Base-by-base conservation (phyloP, 2,329 filamentous ascomycete genomes). In the Verticillium dahliae region DNA sequence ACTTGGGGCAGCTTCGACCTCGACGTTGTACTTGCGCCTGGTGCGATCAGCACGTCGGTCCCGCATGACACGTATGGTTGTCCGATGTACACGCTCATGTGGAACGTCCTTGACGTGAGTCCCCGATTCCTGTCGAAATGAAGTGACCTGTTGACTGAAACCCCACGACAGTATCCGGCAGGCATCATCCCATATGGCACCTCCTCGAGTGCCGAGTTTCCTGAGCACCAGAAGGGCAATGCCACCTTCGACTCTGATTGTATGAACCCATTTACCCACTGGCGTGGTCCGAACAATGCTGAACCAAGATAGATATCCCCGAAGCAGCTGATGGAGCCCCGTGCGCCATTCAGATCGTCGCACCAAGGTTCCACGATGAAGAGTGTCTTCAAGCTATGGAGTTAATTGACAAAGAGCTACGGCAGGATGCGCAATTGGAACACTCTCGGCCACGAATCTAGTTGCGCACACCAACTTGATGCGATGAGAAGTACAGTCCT, bases 11-110 rank as follows among this genome's bases (percentile, higher is more conserved):
- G 76, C 18, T 68, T 81, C 18, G 67, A 73, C 7, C 69, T 86
- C 4, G 83, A 86, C 69, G 78, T 77, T 0, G 69, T 85, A 0
- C 59, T 86, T n/a, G 76, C 75, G 59, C 76, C 80, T 3, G 75
- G 76, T 3, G 78, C 81, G 6, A 79, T 81, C 65, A 76, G 72
- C 13, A 83, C 81, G 0, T 82, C 84, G 0, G 77, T 81, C 0
- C 72, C 71, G 18, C 80, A 85, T 67, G 83, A 86, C 67, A 76
- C 72, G 0, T 85, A 79, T 68, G 76, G 79, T 0, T 34, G 74
- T 0, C 72, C 77, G 1, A 69, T 74, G 0, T 83, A 81, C 59
- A 85, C 83, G 0, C 67, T 78, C 18, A 63, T 85, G 35, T 76
- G 76, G 68, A 87, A 85, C 62, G 27, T 84, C 9, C 65, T 85